Evolutionary conservation across 2,329 filamentous ascomycete species (phyloP).

Genomic region (Fusarium nisikadoi): DNA sequence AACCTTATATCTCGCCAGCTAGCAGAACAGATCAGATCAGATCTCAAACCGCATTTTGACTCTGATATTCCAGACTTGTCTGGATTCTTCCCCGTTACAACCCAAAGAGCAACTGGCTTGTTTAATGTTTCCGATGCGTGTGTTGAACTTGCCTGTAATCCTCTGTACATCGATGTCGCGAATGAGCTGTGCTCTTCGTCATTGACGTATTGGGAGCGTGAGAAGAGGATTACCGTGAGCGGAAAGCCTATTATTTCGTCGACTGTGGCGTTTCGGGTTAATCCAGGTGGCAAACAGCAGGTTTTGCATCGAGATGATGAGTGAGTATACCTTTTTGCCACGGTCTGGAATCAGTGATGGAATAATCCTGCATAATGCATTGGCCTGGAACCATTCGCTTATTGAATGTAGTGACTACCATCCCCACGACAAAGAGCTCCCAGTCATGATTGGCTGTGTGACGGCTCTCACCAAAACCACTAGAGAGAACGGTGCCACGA

Average conservation of each 20-base stretch:
- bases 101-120: slow-evolving; percentile 53
- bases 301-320: slow-evolving; percentile 48
- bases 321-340: not conserved
- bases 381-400: not conserved
- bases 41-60: slow-evolving; percentile 53
- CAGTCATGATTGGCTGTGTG: slow-evolving; percentile 28
- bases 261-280: slow-evolving; percentile 52
- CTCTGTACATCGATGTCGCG: slow-evolving; percentile 10
- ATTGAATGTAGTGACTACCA: slow-evolving; percentile 5
- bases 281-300: slow-evolving; percentile 54
- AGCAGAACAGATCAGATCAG: slow-evolving; percentile 49
- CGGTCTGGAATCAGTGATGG: not conserved
- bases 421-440: slow-evolving; percentile 2
- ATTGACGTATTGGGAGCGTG: slow-evolving; percentile 6
- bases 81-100: slow-evolving; percentile 54
- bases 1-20: slow-evolving; percentile 49
- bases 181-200: slow-evolving; percentile 10
- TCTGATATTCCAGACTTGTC: slow-evolving; percentile 49
- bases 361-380: not conserved
- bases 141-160: slow-evolving; percentile 51
- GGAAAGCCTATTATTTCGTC: slow-evolving; percentile 52
- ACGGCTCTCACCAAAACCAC: slow-evolving; percentile 53
- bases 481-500: slow-evolving; percentile 54
- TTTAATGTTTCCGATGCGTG: slow-evolving; percentile 52
- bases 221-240: slow-evolving; percentile 19